A percentile compares a stretch with the other conserved stretches of the same genome.
Evolutionary conservation across 805 yeast species (phyloP).

Genomic region (Saccharomycopsis sp.): DNA sequence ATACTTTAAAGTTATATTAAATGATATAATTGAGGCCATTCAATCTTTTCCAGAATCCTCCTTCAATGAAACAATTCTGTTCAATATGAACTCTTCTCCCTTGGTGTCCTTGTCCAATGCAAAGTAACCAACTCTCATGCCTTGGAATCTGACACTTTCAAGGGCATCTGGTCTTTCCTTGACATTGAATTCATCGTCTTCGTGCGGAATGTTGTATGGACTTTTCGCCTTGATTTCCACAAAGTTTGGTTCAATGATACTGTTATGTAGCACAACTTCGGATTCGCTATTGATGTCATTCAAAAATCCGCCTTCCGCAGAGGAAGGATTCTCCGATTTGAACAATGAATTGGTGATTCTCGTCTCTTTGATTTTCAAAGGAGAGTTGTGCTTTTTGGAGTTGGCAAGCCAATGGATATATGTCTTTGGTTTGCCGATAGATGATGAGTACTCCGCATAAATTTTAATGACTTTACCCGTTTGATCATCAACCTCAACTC

Average conservation of each 20-base stretch:
- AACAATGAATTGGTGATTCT: constrained; percentile 84
- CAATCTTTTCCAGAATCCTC: constrained; percentile 53
- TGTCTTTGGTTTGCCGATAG: constrained; percentile 79
- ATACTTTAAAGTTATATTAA: too few relatives aligned
- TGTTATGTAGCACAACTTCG: constrained; percentile 54
- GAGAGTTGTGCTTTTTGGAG: constrained; percentile 49
- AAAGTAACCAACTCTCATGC: constrained; percentile 92
- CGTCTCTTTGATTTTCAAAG: constrained; percentile 61
- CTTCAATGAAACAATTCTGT: constrained; percentile 89
- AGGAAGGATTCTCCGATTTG: constrained; percentile 82
- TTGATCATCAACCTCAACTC: constrained; percentile 49
- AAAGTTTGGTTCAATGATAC: constrained; percentile 75
- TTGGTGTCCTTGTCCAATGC: constrained; percentile 75
- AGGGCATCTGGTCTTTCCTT: constrained; percentile 53
- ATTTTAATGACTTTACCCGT: constrained; percentile 60
- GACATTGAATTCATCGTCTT: constrained; percentile 56
- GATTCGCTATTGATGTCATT: constrained; percentile 75
- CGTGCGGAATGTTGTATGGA: constrained; percentile 64
- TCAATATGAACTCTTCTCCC: constrained; percentile 56
- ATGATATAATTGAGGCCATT: too few relatives aligned
- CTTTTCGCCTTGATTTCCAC: constrained; percentile 54
- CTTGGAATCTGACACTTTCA: constrained; percentile 95
- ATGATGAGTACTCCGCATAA: constrained; percentile 58
- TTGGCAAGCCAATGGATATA: constrained; percentile 95
- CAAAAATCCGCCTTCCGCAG: constrained; percentile 81